phyloP scores from a whole-genome alignment of 768 basidiomycete species.

The Tulasnella sp. region DNA sequence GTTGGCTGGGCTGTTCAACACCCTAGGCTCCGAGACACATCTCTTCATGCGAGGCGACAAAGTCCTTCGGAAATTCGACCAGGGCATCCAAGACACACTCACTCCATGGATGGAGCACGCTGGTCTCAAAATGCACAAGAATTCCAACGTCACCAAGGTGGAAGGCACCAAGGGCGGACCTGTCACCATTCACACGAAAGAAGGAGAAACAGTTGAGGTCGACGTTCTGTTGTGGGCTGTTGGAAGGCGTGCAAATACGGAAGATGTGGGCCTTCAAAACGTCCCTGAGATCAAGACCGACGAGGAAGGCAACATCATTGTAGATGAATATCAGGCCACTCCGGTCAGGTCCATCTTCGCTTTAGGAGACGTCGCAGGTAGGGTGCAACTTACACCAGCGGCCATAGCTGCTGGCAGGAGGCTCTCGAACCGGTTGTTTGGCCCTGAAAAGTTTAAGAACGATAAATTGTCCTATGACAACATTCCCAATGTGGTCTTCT shows the following conservation, averaged over 20 bases:
- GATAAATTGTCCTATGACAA: slow-evolving; percentile 83
- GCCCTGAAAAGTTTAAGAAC: slow-evolving; percentile 70
- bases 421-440: slow-evolving; percentile 82
- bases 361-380: slow-evolving; percentile 89
- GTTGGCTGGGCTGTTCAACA: slow-evolving; percentile 86
- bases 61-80: slow-evolving; percentile 89
- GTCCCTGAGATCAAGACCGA: slow-evolving; percentile 57
- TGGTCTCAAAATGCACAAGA: slow-evolving; percentile 80
- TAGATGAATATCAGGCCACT: slow-evolving; percentile 87
- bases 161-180: slow-evolving; percentile 61
- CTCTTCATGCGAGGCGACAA: slow-evolving; percentile 81
- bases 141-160: slow-evolving; percentile 60
- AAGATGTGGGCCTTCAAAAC: slow-evolving; percentile 64
- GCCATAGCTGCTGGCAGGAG: slow-evolving; percentile 93
- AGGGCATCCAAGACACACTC: slow-evolving; percentile 67
- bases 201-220: slow-evolving; percentile 68
- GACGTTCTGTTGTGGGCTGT: slow-evolving; percentile 92
- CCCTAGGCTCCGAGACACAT: slow-evolving; percentile 85
- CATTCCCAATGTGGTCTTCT: slow-evolving; percentile 93
- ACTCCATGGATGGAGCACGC: slow-evolving; percentile 91
- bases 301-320: slow-evolving; percentile 70
- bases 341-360: slow-evolving; percentile 58
- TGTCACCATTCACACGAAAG: slow-evolving; percentile 61
- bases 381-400: slow-evolving; percentile 87
- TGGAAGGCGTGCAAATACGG: slow-evolving; percentile 73